phyloP scores from a whole-genome alignment of 257 asterid species.

The Avicennia marina region DNA sequence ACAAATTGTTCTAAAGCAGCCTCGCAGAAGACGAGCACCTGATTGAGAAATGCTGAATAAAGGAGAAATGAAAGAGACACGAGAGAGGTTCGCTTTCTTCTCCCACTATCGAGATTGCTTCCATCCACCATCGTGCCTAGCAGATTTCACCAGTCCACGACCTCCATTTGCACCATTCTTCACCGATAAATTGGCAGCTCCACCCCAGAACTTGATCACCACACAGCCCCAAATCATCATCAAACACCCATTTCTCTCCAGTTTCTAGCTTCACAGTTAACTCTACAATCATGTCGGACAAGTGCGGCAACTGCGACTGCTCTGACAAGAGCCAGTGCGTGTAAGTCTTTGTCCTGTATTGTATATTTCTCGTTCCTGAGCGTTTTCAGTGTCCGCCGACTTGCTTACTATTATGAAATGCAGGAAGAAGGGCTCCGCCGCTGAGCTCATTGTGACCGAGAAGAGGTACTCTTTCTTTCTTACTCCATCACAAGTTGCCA shows the following conservation, averaged over 20 bases:
- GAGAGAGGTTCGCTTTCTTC: no score
- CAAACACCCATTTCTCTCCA: neutral
- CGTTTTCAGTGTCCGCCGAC: neutral
- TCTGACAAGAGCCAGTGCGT: slow-evolving; percentile 39
- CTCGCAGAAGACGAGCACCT: no score
- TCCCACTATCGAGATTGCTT: no score
- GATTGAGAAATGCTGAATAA: no score
- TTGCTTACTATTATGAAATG: slow-evolving; percentile 10
- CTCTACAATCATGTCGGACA: slow-evolving; percentile 44
- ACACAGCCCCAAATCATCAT: slow-evolving; percentile 23
- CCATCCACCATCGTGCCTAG: no score
- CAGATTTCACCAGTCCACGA: no score
- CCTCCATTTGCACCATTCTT: no score
- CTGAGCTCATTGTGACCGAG: slow-evolving; percentile 36
- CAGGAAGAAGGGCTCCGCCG: slow-evolving; percentile 52
- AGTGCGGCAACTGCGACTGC: slow-evolving; percentile 46
- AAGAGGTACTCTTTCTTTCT: slow-evolving; percentile 29
- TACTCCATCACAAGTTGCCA: no score
- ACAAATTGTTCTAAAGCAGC: no score
- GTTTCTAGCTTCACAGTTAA: neutral
- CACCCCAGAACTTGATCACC: slow-evolving; percentile 1
- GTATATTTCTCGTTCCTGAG: neutral
- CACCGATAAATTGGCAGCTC: slow-evolving; percentile 36
- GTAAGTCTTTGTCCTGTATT: slow-evolving; percentile 26
- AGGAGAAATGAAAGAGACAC: no score